Percentiles rank a stretch among this genome's conserved stretches.
Conservation (phyloP, 768 basidiomycete genomes). For the Gyrodon lividus region DNA sequence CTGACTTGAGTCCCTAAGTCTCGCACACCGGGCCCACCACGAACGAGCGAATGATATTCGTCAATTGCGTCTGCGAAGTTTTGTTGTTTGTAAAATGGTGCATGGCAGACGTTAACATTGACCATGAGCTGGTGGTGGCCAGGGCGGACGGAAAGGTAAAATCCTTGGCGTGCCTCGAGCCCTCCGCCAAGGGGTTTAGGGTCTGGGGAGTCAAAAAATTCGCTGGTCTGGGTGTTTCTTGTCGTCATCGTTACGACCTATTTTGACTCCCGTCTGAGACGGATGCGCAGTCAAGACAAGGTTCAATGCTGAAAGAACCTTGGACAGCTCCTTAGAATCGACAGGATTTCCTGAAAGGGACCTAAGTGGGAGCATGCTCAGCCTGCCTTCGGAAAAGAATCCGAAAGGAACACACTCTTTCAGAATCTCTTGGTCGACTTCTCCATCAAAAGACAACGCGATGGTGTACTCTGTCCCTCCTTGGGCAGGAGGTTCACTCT, state of each 20-base stretch:
- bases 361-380: conserved; percentile 33
- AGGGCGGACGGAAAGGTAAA: conserved; percentile 35
- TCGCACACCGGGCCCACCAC: not conserved
- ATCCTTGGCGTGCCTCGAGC: conserved; percentile 53
- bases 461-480: conserved; percentile 36
- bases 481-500: conserved; percentile 18
- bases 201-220: conserved; percentile 36
- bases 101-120: conserved; percentile 48
- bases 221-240: conserved; percentile 36
- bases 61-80: conserved; percentile 31
- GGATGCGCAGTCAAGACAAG: conserved; percentile 44
- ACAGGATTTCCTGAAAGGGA: conserved; percentile 55
- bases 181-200: conserved; percentile 42
- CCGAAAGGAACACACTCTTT: conserved; percentile 29
- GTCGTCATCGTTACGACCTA: conserved; percentile 43
- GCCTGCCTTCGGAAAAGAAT: not conserved
- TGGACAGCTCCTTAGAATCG: conserved; percentile 54
- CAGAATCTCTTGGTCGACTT: conserved; percentile 37
- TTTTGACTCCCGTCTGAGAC: conserved; percentile 39
- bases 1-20: conserved; percentile 59
- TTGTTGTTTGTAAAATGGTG: conserved; percentile 38
- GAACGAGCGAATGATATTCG: conserved; percentile 9
- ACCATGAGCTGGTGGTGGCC: conserved; percentile 44
- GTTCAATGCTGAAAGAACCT: conserved; percentile 48
- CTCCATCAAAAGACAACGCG: conserved; percentile 34